Percentiles rank a stretch among this genome's conserved stretches.
phyloP scores from a whole-genome alignment of 169 alveolate genomes.

The Cryptosporidium canis region DNA sequence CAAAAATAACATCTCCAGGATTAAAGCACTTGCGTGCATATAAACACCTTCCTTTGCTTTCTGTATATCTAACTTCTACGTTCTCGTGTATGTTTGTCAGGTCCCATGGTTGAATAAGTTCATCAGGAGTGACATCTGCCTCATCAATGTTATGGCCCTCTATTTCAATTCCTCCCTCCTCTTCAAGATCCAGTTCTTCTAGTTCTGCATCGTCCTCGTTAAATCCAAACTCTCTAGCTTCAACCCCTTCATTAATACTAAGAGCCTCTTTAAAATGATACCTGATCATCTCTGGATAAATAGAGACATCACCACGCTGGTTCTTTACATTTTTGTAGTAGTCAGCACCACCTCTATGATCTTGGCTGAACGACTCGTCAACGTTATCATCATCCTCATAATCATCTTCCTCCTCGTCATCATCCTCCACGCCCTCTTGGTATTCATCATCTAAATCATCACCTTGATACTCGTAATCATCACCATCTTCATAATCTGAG shows the following conservation, averaged over 20 bases:
- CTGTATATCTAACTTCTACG: constrained; percentile 81
- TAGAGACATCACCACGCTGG: constrained; percentile 29
- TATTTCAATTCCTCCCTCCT: constrained; percentile 17
- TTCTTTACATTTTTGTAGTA: neutral
- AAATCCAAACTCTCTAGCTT: constrained; percentile 57
- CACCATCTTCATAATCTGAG: constrained; percentile 6
- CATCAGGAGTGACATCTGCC: constrained; percentile 2
- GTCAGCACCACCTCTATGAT: neutral
- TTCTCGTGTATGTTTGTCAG: constrained; percentile 19
- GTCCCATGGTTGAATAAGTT: constrained; percentile 53
- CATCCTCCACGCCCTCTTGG: neutral
- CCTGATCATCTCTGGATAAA: constrained; percentile 58
- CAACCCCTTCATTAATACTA: constrained; percentile 56
- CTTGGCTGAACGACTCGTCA: constrained; percentile 5
- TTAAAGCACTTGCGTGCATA: constrained; percentile 78
- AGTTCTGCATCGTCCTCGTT: constrained; percentile 30
- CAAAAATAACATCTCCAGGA: constrained; percentile 83
- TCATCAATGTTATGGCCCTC: constrained; percentile 48
- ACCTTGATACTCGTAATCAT: constrained; percentile 26
- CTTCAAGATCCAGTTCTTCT: constrained; percentile 19
- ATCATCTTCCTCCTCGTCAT: neutral
- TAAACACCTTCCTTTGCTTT: constrained; percentile 86
- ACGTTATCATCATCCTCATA: neutral
- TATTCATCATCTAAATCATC: constrained; percentile 6
- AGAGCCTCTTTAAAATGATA: constrained; percentile 65